Percentiles rank a stretch among this genome's conserved stretches.
Evolutionary conservation across 768 basidiomycete species (phyloP).

Genomic region (Amanita subjunquillea): DNA sequence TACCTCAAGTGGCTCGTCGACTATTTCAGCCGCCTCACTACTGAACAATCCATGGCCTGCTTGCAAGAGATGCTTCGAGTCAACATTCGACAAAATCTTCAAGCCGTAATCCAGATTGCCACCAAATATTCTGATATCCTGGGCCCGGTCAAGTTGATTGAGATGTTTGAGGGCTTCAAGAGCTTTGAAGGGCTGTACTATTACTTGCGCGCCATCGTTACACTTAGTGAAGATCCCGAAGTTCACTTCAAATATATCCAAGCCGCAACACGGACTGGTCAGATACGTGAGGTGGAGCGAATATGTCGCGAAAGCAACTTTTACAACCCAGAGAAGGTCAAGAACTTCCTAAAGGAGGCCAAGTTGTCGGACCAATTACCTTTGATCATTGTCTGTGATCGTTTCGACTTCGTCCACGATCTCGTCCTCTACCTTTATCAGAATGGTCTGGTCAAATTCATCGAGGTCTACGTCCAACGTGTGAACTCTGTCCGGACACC

Average conservation of each 20-base stretch:
- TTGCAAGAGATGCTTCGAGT: conserved; percentile 95
- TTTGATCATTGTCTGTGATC: conserved; percentile 98
- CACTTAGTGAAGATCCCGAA: conserved; percentile 91
- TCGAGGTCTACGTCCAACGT: conserved; percentile 98
- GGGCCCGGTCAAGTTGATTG: conserved; percentile 94
- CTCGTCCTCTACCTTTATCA: conserved; percentile 98
- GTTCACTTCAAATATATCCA: conserved; percentile 99
- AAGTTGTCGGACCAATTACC: conserved; percentile 94
- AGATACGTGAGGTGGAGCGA: conserved; percentile 97
- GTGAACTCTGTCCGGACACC: conserved; percentile 97
- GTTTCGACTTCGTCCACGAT: conserved; percentile 99
- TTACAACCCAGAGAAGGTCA: conserved; percentile 99
- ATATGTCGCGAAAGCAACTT: conserved; percentile 95
- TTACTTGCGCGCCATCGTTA: conserved; percentile 96
- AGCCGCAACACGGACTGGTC: conserved; percentile 94
- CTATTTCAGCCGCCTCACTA: conserved; percentile 95
- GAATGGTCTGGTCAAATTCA: conserved; percentile 92
- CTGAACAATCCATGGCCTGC: conserved; percentile 94
- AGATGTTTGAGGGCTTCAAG: conserved; percentile 98
- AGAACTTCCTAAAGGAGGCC: conserved; percentile 99
- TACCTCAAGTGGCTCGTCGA: conserved; percentile 78
- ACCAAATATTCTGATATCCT: conserved; percentile 98
- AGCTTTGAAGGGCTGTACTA: conserved; percentile 98
- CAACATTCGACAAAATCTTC: conserved; percentile 96
- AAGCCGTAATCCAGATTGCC: conserved; percentile 93